Base-by-base conservation (phyloP, 73 alveolate genomes). In the Paraurostyla sp. region DNA sequence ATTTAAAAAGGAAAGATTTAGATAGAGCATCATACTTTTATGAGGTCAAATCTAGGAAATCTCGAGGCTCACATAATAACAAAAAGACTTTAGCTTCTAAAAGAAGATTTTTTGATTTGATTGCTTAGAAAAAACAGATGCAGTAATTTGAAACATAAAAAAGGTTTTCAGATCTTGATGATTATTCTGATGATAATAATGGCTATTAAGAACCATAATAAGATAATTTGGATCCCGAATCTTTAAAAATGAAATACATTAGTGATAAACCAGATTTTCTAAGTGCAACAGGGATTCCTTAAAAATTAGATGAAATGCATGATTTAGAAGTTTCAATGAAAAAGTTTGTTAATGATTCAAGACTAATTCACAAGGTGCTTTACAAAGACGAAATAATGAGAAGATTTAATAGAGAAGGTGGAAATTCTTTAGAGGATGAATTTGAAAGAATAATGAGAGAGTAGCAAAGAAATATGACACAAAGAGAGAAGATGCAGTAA, bases 51-150 rank as follows among this genome's bases (percentile, higher is more conserved):
- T 15, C 22, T 38, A 32, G 36, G 29, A 65, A 65, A 40, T 56
- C 58, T 6, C 35, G 58, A 65, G 41, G 41, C 23, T 6, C 9
- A 0, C 7, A 2, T 13, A 32, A 65, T 15, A 65, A 65, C 36
- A 32, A 40, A 40, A 65, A 65, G 32, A 65, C 43, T 40, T 7
- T 65, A 18, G 82, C 82, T 6, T 38, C 35, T 65, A 65, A 65
- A 40, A 65, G 82, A 35, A 32, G 82, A 40, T 65, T 65, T 22
- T 65, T 65, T 58, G 82, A 65, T 2, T 65, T 65, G 25, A 65
- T 65, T 15, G 82, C 82, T 11, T 40, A 65, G 7, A 65, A 65
- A 40, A 65, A 65, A 22, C 46, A 65, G 58, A 65, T 65, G 82
- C 18, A 11, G 56, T 20, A 52, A 52, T 52, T 13, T 35, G 69